Evolutionary conservation across 2,329 filamentous ascomycete genomes (phyloP), one percentile per base, ranked within the genome.

Genomic region (Hymenoscyphus salicellus): DNA sequence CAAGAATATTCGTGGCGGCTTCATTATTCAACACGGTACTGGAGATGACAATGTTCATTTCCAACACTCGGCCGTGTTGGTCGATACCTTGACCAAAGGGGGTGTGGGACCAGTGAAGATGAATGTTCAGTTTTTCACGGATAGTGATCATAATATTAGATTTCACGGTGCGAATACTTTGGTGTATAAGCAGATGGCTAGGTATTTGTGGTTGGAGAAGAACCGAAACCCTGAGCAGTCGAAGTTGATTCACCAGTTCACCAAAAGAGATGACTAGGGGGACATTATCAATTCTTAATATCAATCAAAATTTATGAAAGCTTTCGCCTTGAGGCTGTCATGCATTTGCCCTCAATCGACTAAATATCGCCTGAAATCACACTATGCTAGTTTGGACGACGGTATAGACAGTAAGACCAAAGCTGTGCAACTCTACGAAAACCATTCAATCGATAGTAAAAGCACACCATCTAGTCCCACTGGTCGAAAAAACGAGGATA

Each of bases 1-100:
- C 79, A 84, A 85, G 77, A 83, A 83, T 61, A 80, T 88, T 8
- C 78, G 78, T 0, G 88, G 88, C 26, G 81, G 83, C 1, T 85
- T 89, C 66, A 78, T 86, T 5, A 79, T 91, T 55, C 82, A 87
- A 66, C 88, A 91, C 71, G 88, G 88, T 0, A 85, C 85, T 0
- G 87, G 86, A 0, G 88, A 91, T 67, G 88, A 90, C 70, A 91
- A 91, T 60, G 88, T 90, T 16, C 88, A 91, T 72, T 90, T 88
- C 73, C 87, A 90, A 76, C 85, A 91, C 66, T 72, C 83, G 0
- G 87, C 87, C 0, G 86, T 83, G 0, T 74, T 91, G 38, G 77
- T 86, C 0, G 87, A 91, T 69, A 74, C 87, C 26, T 76, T 91
- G 0, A 84, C 90, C 36, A 81, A 82, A 0, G 82, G 77, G 0